A percentile compares a stretch with the other conserved stretches of the same genome.
phyloP scores from a whole-genome alignment of 2,329 filamentous ascomycete species.

The Lachnellula occidentalis region DNA sequence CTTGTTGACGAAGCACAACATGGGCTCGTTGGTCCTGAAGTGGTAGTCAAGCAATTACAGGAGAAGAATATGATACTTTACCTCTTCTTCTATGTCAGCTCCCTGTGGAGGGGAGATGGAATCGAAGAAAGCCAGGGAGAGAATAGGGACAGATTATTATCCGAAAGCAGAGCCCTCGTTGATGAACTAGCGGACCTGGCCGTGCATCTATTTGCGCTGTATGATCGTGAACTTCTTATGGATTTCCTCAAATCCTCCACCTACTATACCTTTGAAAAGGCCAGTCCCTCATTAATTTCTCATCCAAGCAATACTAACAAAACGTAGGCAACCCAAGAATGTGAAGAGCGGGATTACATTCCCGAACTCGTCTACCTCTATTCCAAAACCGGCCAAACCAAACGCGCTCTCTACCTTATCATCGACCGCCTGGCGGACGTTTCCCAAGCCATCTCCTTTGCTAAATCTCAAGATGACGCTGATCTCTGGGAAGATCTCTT shows the following conservation, averaged over 20 bases:
- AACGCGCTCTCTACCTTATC: constrained; percentile 85
- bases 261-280: constrained; percentile 80
- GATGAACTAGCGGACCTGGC: constrained; percentile 84
- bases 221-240: constrained; percentile 76
- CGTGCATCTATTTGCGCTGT: constrained; percentile 78
- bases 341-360: constrained; percentile 74
- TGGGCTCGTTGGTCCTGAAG: constrained; percentile 71
- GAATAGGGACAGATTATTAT: constrained; percentile 50
- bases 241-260: constrained; percentile 80
- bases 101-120: constrained; percentile 74
- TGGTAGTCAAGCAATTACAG: constrained; percentile 74
- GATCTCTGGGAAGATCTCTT: constrained; percentile 94
- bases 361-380: constrained; percentile 94
- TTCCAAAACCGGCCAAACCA: constrained; percentile 91
- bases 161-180: constrained; percentile 63
- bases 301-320: constrained; percentile 11
- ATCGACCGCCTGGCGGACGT: constrained; percentile 91
- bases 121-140: constrained; percentile 49
- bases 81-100: constrained; percentile 85
- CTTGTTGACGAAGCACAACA: constrained; percentile 89
- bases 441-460: constrained; percentile 86
- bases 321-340: constrained; percentile 62
- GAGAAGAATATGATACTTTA: constrained; percentile 64
- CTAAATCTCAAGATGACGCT: constrained; percentile 85
- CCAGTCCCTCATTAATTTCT: constrained; percentile 22